Percentiles rank a stretch among this genome's conserved stretches.
phyloP scores from a whole-genome alignment of 2,329 filamentous ascomycete species.

The Paracoccidioides lutzii region DNA sequence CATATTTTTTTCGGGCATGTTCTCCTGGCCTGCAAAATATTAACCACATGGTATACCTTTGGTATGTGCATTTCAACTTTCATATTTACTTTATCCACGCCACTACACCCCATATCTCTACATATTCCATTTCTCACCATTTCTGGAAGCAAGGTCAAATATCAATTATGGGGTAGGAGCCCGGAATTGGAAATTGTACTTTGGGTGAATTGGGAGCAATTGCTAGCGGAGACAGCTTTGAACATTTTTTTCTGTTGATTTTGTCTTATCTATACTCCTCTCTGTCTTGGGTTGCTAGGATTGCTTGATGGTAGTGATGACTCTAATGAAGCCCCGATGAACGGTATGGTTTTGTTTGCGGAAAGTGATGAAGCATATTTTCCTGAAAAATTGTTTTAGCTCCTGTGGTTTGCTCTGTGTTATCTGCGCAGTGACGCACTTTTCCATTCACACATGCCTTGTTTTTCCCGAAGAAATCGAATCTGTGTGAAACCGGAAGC shows the following conservation, averaged over 20 bases:
- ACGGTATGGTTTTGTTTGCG: neutral
- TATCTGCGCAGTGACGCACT: no score
- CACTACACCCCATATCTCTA: neutral
- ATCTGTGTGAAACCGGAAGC: no score
- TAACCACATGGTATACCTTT: neutral
- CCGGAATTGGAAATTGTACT: neutral
- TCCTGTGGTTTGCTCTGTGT: no score
- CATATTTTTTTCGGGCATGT: no score
- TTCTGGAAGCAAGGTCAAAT: neutral
- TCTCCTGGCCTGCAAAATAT: neutral
- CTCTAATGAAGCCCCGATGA: neutral
- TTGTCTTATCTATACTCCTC: neutral
- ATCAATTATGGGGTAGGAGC: neutral
- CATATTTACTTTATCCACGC: neutral
- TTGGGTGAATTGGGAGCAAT: neutral
- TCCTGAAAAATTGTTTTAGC: no score
- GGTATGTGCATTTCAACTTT: neutral
- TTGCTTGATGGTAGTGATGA: neutral
- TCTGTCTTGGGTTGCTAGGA: neutral
- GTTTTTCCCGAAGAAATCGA: no score
- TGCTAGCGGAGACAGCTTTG: neutral
- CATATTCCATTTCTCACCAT: neutral
- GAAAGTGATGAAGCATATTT: neutral
- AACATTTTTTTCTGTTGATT: neutral
- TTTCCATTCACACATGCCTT: no score